phyloP scores from a whole-genome alignment of 345 rosid species.

The Sonneratia alba region DNA sequence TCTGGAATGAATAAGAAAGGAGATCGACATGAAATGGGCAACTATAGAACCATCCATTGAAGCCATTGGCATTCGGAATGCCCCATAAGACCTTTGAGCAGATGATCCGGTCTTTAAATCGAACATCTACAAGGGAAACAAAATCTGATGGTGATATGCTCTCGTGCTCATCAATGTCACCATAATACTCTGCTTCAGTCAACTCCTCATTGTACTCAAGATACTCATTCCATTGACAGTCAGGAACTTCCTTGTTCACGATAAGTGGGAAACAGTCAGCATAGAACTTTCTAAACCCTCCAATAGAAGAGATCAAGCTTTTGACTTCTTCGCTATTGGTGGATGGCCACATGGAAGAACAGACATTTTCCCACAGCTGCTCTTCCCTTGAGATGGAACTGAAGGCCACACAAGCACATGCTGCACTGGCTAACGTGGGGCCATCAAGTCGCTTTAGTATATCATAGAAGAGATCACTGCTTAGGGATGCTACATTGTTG shows the following conservation, averaged over 20 bases:
- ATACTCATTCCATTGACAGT: constrained; percentile 41
- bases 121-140: constrained; percentile 56
- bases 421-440: constrained; percentile 57
- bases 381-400: constrained; percentile 66
- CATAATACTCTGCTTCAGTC: constrained; percentile 68
- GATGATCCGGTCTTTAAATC: constrained; percentile 47
- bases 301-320: constrained; percentile 40
- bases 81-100: constrained; percentile 72
- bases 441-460: constrained; percentile 75
- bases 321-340: constrained; percentile 55
- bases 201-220: constrained; percentile 56
- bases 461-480: constrained; percentile 59
- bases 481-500: constrained; percentile 38
- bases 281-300: constrained; percentile 73
- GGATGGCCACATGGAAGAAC: constrained; percentile 73
- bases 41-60: constrained; percentile 59
- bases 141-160: constrained; percentile 49
- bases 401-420: constrained; percentile 61
- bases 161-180: constrained; percentile 42
- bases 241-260: constrained; percentile 53
- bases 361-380: constrained; percentile 64
- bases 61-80: constrained; percentile 55
- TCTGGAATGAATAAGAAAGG: constrained; percentile 34
- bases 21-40: constrained; percentile 68
- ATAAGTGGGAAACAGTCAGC: constrained; percentile 71